Base-by-base conservation (phyloP, 2,329 filamentous ascomycete genomes). In the Trichoderma sp. region DNA sequence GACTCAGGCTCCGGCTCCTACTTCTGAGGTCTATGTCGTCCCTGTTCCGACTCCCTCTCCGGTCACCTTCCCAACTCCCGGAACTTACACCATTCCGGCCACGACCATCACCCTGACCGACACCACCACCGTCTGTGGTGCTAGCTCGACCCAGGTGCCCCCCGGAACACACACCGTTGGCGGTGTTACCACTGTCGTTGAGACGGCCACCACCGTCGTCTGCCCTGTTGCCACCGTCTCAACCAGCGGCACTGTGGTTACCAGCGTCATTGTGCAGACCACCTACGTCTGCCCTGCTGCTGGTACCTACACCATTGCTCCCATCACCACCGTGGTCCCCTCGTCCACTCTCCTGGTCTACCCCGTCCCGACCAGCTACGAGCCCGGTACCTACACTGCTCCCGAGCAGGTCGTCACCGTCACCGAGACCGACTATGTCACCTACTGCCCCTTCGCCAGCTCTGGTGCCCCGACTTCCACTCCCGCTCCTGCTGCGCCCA, bases 231-330 rank as follows among this genome's bases (percentile, higher is more conserved):
- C 91, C 76, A 89, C 89, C 73, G 86, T 89, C 76, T 85, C 86
- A 76, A 91, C 90, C 75, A 83, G 81, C 71, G 83, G 84, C 75
- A 83, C 82, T 74, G 87, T 88, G 65, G 87, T 88, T 72, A 93
- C 89, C 83, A 92, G 87, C 83, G 85, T 90, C 77, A 88, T 93
- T 78, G 84, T 87, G 82, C 88, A 85, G 77, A 94, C 92, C 78
- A 90, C 89, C 78, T 93, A 91, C 79, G 87, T 91, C 79, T 94
- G 92, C 90, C 91, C 91, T 74, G 85, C 85, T 64, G 85, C 91
- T 78, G 92, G 92, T 81, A 93, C 90, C 71, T 94, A 93, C 87
- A 93, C 90, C 79, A 90, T 94, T 76, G 90, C 86, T 75, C 89
- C 92, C 71, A 86, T 86, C 79, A 92, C 90, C 79, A 92, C 89